phyloP scores from a whole-genome alignment of 257 asterid species.

The Euphrasia confusa region DNA sequence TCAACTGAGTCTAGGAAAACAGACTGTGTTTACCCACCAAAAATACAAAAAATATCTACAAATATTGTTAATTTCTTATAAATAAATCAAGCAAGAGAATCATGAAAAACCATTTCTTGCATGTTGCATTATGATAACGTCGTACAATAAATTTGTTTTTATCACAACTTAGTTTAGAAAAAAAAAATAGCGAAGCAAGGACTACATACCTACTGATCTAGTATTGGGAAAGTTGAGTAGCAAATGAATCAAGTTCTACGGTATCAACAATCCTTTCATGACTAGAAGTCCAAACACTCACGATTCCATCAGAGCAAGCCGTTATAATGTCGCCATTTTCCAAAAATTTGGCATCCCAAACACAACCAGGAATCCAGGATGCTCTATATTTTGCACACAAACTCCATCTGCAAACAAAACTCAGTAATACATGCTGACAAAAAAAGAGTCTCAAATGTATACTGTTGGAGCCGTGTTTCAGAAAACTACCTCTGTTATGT shows the following conservation, averaged over 20 bases:
- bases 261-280: slow-evolving; percentile 66
- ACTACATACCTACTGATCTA: slow-evolving; percentile 67
- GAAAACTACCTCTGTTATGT: neutral
- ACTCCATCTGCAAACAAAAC: slow-evolving; percentile 72
- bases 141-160: no score
- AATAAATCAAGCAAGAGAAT: slow-evolving; percentile 16
- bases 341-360: slow-evolving; percentile 95
- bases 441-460: slow-evolving; percentile 18
- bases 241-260: slow-evolving; percentile 59
- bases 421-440: slow-evolving; percentile 20
- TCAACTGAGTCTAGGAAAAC: slow-evolving; percentile 16
- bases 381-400: slow-evolving; percentile 92
- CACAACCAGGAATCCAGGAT: slow-evolving; percentile 99
- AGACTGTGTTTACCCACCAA: no score
- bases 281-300: slow-evolving; percentile 81
- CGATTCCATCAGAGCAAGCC: slow-evolving; percentile 95
- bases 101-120: slow-evolving; percentile 5
- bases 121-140: slow-evolving; percentile 7
- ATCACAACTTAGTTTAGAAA: no score
- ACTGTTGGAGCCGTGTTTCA: slow-evolving; percentile 3
- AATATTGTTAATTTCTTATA: no score
- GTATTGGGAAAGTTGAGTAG: slow-evolving; percentile 67
- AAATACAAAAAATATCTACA: neutral
- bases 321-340: slow-evolving; percentile 87
- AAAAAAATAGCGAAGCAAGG: slow-evolving; percentile 25